Percentiles rank a stretch among this genome's conserved stretches.
These are phyloP conservation scores for Botrytis medusae DNA, from an alignment of 2,329 filamentous ascomycete species.

Conservation along the genomic window DNA sequence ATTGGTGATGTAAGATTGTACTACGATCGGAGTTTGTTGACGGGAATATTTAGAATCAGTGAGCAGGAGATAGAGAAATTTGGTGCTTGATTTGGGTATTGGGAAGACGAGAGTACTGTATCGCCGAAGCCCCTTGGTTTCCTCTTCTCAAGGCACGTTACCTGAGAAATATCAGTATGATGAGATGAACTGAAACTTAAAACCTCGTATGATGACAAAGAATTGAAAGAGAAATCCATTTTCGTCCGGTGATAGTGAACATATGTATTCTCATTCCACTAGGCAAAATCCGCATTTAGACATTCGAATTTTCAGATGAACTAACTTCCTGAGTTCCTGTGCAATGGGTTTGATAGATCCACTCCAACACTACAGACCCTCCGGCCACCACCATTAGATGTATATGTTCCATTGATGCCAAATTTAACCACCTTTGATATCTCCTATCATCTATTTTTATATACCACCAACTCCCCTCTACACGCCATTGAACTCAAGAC, in stretches of 20 bases:
- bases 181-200: background rate
- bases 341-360: too few relatives aligned
- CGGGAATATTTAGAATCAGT: conserved; percentile 13
- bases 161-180: background rate
- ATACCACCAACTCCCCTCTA: background rate
- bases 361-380: too few relatives aligned
- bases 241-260: background rate
- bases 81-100: conserved; percentile 2
- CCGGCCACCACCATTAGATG: background rate
- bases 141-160: background rate
- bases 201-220: background rate
- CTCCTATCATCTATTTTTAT: background rate
- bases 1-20: conserved; percentile 24
- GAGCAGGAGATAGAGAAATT: conserved; percentile 23
- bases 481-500: background rate
- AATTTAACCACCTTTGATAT: background rate
- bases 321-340: too few relatives aligned
- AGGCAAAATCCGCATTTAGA: background rate
- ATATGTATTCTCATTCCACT: background rate
- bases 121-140: background rate
- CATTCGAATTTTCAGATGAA: background rate
- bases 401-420: background rate
- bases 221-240: background rate
- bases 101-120: background rate
- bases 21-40: conserved; percentile 25